Evolutionary conservation across 495 filamentous ascomycete species (phyloP), one percentile per base, ranked within the genome.

Genomic region (Collariella sp.): DNA sequence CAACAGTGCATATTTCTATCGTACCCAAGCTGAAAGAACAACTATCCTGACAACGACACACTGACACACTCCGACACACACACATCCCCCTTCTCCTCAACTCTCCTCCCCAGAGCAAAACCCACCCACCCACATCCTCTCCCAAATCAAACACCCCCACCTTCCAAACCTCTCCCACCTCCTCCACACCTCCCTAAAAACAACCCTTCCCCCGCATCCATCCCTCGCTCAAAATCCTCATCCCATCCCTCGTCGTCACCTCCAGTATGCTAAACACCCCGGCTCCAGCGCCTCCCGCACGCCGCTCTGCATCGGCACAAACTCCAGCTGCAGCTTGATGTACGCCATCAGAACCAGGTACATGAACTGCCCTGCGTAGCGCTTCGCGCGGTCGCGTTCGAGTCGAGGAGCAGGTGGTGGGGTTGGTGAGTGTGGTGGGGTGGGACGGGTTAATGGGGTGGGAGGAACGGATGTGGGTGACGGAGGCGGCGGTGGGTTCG

Each of bases 401-500:
- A 88, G 46, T 81, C 84, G 15, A 96, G 76, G 15, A 22, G 1
- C 18, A 5, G 7, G 1, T 19, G 22, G 6, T 16, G n/a, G 16
- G 2, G 31, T 29, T 33, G 26, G 5, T 31, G 26, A n/a, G n/a
- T 9, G 26, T 31, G 46, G 60, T 67, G 39, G 66, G 76, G 26
- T 9, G 26, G 5, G 26, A 31, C n/a, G n/a, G n/a, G n/a, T n/a
- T n/a, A n/a, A n/a, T n/a, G n/a, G n/a, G n/a, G n/a, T n/a, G n/a
- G n/a, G n/a, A n/a, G n/a, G n/a, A n/a, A n/a, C n/a, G n/a, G n/a
- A n/a, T n/a, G n/a, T n/a, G n/a, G n/a, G n/a, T n/a, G 26, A 89
- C 83, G 5, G 85, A 85, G 0, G 83, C 89, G 15, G 80, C 79
- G 13, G 83, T 86, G 13, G 90, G 90, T 50, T 91, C 85, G 66